A percentile compares a stretch with the other conserved stretches of the same genome.
Conservation (phyloP, 2,329 filamentous ascomycete species). For the Xylaria sp. region DNA sequence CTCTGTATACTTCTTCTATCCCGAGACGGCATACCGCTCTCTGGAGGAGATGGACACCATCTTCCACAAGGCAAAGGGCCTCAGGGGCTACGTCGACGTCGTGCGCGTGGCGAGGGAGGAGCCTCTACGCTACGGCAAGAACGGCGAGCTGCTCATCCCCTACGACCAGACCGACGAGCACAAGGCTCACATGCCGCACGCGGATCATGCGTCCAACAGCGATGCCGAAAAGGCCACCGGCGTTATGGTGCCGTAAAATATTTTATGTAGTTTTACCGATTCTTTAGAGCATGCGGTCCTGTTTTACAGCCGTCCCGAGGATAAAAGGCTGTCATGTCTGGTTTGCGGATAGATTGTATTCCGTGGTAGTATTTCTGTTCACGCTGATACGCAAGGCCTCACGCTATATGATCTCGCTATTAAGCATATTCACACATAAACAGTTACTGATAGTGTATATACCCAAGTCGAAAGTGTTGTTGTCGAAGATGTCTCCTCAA, state of each 20-base stretch:
- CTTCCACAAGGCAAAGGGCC: constrained; percentile 65
- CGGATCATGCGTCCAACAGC: constrained; percentile 33
- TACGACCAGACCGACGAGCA: constrained; percentile 56
- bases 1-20: constrained; percentile 69
- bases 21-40: constrained; percentile 70
- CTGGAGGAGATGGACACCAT: constrained; percentile 75
- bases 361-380: background rate
- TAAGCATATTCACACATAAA: background rate
- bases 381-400: background rate
- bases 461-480: background rate
- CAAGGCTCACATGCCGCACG: constrained; percentile 42
- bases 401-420: background rate
- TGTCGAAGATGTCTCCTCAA: background rate
- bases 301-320: background rate
- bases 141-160: constrained; percentile 65
- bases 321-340: background rate
- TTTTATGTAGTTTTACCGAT: background rate
- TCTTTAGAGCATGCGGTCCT: background rate
- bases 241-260: constrained; percentile 6
- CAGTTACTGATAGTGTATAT: background rate
- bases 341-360: background rate
- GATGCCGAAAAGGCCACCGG: constrained; percentile 38
- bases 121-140: constrained; percentile 67
- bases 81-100: constrained; percentile 53
- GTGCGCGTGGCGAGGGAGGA: constrained; percentile 58